Evolutionary conservation across 2,329 filamentous ascomycete species (phyloP).

Genomic region (Fusarium sp.): DNA sequence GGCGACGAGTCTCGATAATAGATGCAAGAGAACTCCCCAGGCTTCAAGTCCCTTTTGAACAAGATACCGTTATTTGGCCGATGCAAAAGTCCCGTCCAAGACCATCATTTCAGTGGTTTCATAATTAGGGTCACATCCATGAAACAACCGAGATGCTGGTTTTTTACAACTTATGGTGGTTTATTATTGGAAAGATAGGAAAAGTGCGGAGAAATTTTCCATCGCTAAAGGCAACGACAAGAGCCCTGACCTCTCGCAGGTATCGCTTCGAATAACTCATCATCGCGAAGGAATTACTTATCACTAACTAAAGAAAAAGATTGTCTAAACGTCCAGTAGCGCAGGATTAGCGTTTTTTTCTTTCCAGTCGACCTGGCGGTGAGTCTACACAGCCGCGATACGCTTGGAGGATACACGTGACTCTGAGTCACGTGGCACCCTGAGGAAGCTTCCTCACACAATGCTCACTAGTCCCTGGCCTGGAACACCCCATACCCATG

Average conservation of each 20-base stretch:
- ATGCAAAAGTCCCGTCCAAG: background rate
- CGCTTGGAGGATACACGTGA: background rate
- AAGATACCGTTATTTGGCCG: no score
- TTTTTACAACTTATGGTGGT: background rate
- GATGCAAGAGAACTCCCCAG: background rate
- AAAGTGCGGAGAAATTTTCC: background rate
- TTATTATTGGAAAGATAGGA: background rate
- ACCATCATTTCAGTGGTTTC: background rate
- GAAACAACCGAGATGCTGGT: background rate
- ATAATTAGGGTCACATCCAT: background rate
- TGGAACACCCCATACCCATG: conserved; percentile 33
- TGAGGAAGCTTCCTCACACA: background rate
- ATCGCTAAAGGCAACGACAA: background rate
- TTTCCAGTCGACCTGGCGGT: no score
- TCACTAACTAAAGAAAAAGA: background rate
- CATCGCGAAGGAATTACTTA: background rate
- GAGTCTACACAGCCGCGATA: no score
- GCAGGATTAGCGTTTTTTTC: no score
- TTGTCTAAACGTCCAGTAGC: no score
- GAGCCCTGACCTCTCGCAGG: background rate
- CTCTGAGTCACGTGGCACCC: background rate
- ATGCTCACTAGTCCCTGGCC: background rate
- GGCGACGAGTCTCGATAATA: background rate
- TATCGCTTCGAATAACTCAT: background rate
- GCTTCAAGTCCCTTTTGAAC: background rate